Base-by-base conservation (phyloP, 2,329 filamentous ascomycete genomes). In the Beauveria asiatica region DNA sequence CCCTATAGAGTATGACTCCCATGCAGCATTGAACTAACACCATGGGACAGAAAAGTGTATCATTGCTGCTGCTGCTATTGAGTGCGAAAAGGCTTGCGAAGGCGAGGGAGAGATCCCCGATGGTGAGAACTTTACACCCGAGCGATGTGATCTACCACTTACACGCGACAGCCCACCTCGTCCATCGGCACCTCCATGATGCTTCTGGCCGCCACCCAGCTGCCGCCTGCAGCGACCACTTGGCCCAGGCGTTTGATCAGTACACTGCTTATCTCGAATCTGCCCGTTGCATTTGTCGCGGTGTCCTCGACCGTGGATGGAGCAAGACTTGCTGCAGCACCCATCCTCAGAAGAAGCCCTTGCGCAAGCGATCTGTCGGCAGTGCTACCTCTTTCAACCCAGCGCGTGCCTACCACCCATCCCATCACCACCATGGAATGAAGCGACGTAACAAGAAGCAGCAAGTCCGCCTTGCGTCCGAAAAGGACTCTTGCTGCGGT, bases 251-350 rank as follows among this genome's bases (percentile, higher is more conserved):
- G 1, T 71, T 73, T 49, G 67, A 72, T 19, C 68, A 70, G 49
- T 74, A 74, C 55, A 70, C 65, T 61, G 67, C 66, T 57, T 73
- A 73, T 52, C 68, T 74, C n/a, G 68, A 73, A 48, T 67, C 68
- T 10, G 70, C 70, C n/a, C 72, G 72, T 2, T 74, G 72, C 64
- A 74, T 74, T 62, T 74, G 72, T 63, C 71, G 70, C 41, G 69
- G 64, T 55, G 65, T 73, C 25, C 66, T 74, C 49, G 70, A 70
- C 0, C 61, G 62, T 50, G 67, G 69, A 30, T 49, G 67, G 59
- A 50, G 68, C 30, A 66, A 65, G 1, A 64, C 66, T 6, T 72
- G 71, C 62, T 73, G 72, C 51, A 62, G 59, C 57, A 57, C 59
- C 9, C 59, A 65, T 44, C 58, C 48, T 21, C 53, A 57, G 13